phyloP scores from a whole-genome alignment of 176 grass and related monocot species.

The Oryza longistaminata region DNA sequence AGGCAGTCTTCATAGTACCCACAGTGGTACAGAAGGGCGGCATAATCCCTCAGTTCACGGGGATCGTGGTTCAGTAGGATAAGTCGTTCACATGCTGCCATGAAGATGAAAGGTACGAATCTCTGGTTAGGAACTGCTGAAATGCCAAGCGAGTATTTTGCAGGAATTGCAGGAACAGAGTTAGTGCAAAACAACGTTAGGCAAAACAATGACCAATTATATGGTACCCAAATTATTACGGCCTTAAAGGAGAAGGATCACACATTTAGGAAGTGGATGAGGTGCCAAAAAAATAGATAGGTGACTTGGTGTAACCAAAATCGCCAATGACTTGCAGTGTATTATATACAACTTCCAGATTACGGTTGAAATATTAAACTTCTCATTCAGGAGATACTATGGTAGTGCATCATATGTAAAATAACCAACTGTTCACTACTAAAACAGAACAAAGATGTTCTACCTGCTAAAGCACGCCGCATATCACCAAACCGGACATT shows the following conservation, averaged over 20 bases:
- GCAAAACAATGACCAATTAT: background rate
- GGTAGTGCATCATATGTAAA: background rate
- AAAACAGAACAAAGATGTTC: background rate
- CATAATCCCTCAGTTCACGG: conserved; percentile 76
- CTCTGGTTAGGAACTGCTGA: background rate
- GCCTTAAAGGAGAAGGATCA: background rate
- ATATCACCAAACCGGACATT: conserved; percentile 87
- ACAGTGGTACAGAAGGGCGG: conserved; percentile 82
- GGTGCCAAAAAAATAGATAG: background rate
- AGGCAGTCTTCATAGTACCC: conserved; percentile 81
- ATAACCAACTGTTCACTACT: background rate
- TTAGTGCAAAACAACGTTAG: no score
- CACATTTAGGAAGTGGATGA: background rate
- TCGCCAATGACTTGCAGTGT: background rate
- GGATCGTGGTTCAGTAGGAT: conserved; percentile 56
- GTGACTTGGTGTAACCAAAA: background rate
- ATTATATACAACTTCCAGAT: background rate
- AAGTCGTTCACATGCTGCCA: conserved; percentile 76
- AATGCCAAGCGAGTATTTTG: background rate
- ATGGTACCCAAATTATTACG: background rate
- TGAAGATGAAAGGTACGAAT: conserved; percentile 24
- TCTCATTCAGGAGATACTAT: background rate
- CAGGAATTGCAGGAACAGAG: background rate
- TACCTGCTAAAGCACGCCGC: conserved; percentile 87
- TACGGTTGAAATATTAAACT: background rate